phyloP scores from a whole-genome alignment of 108 stramenopile genomes.

The Schizochytrium sp. region DNA sequence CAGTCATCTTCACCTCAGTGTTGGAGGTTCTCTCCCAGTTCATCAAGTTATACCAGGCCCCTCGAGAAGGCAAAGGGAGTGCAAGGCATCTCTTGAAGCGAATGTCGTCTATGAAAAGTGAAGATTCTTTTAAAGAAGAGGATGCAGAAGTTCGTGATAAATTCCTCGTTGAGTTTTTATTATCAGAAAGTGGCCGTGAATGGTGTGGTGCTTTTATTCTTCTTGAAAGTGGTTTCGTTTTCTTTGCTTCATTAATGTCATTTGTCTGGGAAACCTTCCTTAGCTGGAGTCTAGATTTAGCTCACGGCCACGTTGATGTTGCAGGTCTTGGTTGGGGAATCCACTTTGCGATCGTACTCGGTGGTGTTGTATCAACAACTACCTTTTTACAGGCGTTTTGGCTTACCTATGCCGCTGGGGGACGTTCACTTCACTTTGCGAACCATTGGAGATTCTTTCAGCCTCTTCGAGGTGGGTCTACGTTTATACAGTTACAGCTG shows the following conservation, averaged over 20 bases:
- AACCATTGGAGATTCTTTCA: conserved; percentile 42
- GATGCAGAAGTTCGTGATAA: neutral
- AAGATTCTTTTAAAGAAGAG: neutral
- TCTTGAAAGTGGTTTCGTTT: conserved; percentile 9
- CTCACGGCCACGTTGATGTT: neutral
- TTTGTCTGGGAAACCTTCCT: conserved; percentile 27
- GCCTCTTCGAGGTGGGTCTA: conserved; percentile 32
- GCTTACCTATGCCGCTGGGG: conserved; percentile 46
- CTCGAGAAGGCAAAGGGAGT: neutral
- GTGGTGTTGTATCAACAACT: conserved; percentile 15
- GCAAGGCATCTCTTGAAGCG: neutral
- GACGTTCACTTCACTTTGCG: conserved; percentile 40
- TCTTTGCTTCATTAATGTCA: neutral
- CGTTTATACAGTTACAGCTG: conserved; percentile 31
- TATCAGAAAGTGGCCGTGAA: conserved; percentile 49
- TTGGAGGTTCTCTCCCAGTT: neutral
- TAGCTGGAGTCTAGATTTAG: neutral
- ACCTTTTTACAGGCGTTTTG: conserved; percentile 38
- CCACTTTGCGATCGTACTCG: neutral
- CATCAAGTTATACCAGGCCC: neutral
- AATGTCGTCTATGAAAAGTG: neutral
- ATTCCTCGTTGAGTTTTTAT: neutral
- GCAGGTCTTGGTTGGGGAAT: neutral
- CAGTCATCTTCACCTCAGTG: neutral
- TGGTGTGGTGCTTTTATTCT: conserved; percentile 57